phyloP scores from a whole-genome alignment of 129 eudicot species.

The Deinandra increscens region DNA sequence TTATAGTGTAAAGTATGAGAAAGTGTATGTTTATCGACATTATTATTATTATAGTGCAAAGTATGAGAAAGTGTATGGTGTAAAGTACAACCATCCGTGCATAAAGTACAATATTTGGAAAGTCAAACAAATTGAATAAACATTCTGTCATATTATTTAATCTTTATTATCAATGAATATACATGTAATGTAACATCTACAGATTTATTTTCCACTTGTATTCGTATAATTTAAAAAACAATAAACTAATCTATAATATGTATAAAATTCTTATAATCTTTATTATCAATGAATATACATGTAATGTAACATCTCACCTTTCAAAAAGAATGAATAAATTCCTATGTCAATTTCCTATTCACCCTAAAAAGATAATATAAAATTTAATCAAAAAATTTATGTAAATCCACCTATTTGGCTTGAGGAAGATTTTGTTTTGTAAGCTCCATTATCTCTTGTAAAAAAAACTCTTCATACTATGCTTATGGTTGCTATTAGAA shows the following conservation, averaged over 20 bases:
- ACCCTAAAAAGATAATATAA: conserved; percentile 37
- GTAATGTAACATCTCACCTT: conserved; percentile 28
- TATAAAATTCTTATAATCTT: no score
- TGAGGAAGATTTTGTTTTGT: conserved; percentile 40
- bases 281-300: no score
- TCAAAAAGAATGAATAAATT: conserved; percentile 35
- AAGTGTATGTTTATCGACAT: no score
- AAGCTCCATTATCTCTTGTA: conserved; percentile 30
- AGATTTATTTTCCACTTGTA: conserved; percentile 19
- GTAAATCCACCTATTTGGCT: conserved; percentile 31
- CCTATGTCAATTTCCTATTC: conserved; percentile 50
- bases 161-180: conserved; percentile 28
- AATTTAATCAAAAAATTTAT: conserved; percentile 24
- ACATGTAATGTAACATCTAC: conserved; percentile 36
- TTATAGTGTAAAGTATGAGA: no score
- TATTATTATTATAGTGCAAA: conserved; percentile 12
- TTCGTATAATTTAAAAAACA: conserved; percentile 4
- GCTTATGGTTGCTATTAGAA: conserved; percentile 33
- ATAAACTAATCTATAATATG: conserved; percentile 30
- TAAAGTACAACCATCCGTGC: neutral
- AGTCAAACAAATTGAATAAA: conserved; percentile 17
- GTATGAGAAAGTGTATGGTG: conserved; percentile 7
- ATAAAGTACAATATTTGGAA: conserved; percentile 13
- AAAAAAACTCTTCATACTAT: conserved; percentile 17
- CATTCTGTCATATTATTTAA: conserved; percentile 10